Evolutionary conservation across 2,329 filamentous ascomycete genomes (phyloP).

Genomic region (Trichophyton benhamiae): DNA sequence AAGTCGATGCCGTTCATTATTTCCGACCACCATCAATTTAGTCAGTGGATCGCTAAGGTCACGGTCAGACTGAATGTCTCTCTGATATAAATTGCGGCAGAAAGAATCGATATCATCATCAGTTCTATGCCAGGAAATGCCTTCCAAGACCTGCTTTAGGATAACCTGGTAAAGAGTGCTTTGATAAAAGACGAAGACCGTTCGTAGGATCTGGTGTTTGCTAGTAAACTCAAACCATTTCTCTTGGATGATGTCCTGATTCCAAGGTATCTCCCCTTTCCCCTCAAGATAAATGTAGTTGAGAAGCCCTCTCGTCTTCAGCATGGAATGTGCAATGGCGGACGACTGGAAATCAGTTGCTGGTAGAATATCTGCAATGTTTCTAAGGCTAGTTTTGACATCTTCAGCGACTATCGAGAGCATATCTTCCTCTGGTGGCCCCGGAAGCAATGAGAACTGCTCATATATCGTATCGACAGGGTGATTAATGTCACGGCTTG

Average conservation of each 20-base stretch:
- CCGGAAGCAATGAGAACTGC: background rate
- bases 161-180: conserved; percentile 45
- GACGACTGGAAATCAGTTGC: conserved; percentile 43
- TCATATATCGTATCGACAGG: background rate
- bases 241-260: conserved; percentile 34
- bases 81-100: conserved; percentile 39
- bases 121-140: conserved; percentile 39
- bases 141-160: conserved; percentile 40
- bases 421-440: background rate
- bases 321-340: conserved; percentile 43
- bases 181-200: conserved; percentile 21
- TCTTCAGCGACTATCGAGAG: background rate
- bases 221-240: conserved; percentile 4
- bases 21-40: conserved; percentile 38
- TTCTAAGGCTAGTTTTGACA: background rate
- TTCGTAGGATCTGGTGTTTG: background rate
- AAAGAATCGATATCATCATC: conserved; percentile 41
- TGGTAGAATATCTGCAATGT: conserved; percentile 21
- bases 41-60: conserved; percentile 50
- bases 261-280: conserved; percentile 32
- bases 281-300: conserved; percentile 51
- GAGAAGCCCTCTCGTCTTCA: conserved; percentile 45
- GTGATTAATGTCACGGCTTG: background rate
- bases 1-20: conserved; percentile 26
- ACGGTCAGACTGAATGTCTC: conserved; percentile 45